Evolutionary conservation across 352 stramenopile genomes (phyloP), one percentile per base, ranked within the genome.

Genomic region (Globisporangium rhizosaccharum): DNA sequence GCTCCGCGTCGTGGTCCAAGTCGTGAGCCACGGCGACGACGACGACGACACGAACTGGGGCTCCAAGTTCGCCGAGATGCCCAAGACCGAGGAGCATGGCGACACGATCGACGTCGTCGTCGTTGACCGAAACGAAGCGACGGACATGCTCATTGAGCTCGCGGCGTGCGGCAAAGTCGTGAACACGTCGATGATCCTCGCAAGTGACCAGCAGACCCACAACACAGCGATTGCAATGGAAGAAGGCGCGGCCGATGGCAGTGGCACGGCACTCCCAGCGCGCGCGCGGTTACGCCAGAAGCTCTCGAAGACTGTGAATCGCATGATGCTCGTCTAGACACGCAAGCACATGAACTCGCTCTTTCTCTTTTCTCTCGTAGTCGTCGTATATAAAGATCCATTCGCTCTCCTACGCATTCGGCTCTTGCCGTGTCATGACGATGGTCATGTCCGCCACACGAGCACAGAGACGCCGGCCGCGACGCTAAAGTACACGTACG

Each of bases 401-500:
- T 39, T 20, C 26, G 41, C 15, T 41, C 14, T 39, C 17, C 26
- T 17, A 42, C 50, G 8, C 12, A 26, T 17, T 17, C n/a, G 9
- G 11, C 25, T 28, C 14, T 39, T 18, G 17, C 14, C 12, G 46
- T 30, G 10, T 51, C 46, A 2, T 30, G 20, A 17, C 8, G 23
- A 23, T 42, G 45, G 20, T 61, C 63, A 96, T n/a, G 83, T 90
- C 54, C 71, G 90, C 92, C 92, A 98, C 14, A 98, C 75, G 9
- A 98, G 72, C 18, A 98, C 85, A 23, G 89, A 97, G 41, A 97
- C 90, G 2, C 92, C 89, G 0, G 88, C 78, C 0, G 90, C 87
- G 25, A 98, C 90, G 53, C 88, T 96, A 53, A 97, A 97, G 75
- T 98, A 98, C 49, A 97, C 91, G 70, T 98, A 98, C 17, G 89